A percentile compares a stretch with the other conserved stretches of the same genome.
phyloP scores from a whole-genome alignment of 768 basidiomycete species.

The Tephrocybe sp. region DNA sequence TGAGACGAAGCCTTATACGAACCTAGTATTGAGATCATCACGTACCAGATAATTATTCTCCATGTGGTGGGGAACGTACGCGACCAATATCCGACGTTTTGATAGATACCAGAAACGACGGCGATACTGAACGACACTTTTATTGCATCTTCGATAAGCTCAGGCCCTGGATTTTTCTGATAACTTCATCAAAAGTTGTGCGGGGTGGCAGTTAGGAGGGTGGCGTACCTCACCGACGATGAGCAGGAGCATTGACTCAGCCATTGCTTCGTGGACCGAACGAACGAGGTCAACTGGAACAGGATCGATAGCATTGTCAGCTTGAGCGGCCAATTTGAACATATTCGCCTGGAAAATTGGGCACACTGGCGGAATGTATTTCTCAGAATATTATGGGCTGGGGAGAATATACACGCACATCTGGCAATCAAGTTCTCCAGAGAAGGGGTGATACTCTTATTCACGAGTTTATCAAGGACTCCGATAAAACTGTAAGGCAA shows the following conservation, averaged over 20 bases:
- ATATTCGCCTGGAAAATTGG: constrained; percentile 5
- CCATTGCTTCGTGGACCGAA: constrained; percentile 6
- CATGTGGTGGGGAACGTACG: constrained; percentile 9
- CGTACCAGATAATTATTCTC: constrained; percentile 7
- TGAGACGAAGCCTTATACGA: too few species aligned
- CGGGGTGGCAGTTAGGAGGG: too few species aligned
- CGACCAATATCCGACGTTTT: constrained; percentile 11
- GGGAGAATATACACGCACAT: neutral
- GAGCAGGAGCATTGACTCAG: constrained; percentile 9
- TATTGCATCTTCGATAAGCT: constrained; percentile 5
- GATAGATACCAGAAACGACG: constrained; percentile 7
- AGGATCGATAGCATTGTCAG: neutral
- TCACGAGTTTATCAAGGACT: constrained; percentile 6
- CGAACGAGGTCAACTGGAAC: constrained; percentile 3
- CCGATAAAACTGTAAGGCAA: constrained; percentile 3
- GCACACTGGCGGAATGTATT: neutral
- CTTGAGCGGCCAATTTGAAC: constrained; percentile 4
- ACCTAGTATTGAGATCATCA: too few species aligned
- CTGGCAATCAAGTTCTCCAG: neutral
- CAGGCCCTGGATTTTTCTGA: constrained; percentile 1
- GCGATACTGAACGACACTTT: constrained; percentile 4
- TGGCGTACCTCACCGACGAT: constrained; percentile 6
- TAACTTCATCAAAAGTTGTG: neutral
- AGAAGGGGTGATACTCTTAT: constrained; percentile 3
- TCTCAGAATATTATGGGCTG: neutral